Evolutionary conservation across 2,329 filamentous ascomycete genomes (phyloP), one percentile per base, ranked within the genome.

Genomic region (Paramyrothecium sp.): DNA sequence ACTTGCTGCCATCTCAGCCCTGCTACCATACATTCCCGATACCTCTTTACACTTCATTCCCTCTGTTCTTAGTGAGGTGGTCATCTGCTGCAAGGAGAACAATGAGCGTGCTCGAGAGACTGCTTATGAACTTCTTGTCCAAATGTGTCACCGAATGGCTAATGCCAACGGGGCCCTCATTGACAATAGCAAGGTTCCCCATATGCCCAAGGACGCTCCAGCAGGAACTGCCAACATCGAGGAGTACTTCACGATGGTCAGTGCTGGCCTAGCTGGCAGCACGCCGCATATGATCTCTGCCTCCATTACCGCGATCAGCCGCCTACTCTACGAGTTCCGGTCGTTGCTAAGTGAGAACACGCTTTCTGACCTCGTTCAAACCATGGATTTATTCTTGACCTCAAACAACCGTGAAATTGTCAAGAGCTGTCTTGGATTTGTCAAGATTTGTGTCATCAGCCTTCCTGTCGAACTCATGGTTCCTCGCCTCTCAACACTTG

Each of bases 231-330:
- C 95, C 20, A 93, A 84, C 47, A 84, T 99, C 41, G 94, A 98
- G 68, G 95, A 98, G 73, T 98, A 92, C 76, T 91, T 98, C 78
- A 97, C 94, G 56, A 99, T 99, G 95, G 90, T 98, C 30, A 96
- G 91, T 63, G 95, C 95, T 52, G 95, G 95, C 76, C 84, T 99
- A 54, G 95, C 94, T 2, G 94, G 93, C 56, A 90, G 89, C 66
- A 94, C 92, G 12, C 93, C 95, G 33, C 94, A 98, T 77, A 97
- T 98, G 92, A 93, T 98, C 61, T 96, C 92, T 7, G 95, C 95
- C 0, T 92, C 91, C n/a, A 93, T 99, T 70, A 98, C 92, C 1
- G 94, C 95, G 16, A 84, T 99, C 41, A 95, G 92, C 16, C 87
- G 95, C n/a, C 87, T 97, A 23, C 84, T 99, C 30, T 98, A 93